phyloP scores from a whole-genome alignment of 1,139 yeast genomes.

The Pichia sp. region DNA sequence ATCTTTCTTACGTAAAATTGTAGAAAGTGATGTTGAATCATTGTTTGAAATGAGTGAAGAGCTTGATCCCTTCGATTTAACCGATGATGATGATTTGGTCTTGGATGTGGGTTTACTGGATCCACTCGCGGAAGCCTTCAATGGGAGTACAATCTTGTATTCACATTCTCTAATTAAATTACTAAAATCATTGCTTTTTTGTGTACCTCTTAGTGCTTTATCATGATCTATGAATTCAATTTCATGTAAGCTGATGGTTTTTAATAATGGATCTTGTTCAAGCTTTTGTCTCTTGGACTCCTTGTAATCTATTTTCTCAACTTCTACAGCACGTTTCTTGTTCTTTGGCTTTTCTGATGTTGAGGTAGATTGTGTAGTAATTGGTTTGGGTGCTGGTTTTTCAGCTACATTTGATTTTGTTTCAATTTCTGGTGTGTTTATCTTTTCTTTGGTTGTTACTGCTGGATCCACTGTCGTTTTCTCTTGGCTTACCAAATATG shows the following conservation, averaged over 20 bases:
- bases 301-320: constrained; percentile 17
- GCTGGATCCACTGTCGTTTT: not conserved
- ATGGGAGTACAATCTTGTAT: constrained; percentile 38
- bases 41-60: constrained; percentile 5
- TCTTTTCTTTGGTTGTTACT: not conserved
- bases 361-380: not conserved
- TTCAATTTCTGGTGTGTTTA: not conserved
- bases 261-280: constrained; percentile 50
- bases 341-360: not conserved
- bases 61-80: constrained; percentile 7
- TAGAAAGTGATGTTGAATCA: constrained; percentile 6
- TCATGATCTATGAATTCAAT: constrained; percentile 71
- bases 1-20: constrained; percentile 40
- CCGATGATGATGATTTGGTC: constrained; percentile 37
- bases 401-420: not conserved
- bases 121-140: not conserved
- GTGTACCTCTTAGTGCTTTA: constrained; percentile 66
- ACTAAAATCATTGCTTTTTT: constrained; percentile 63
- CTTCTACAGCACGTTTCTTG: constrained; percentile 7
- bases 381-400: not conserved
- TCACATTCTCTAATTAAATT: constrained; percentile 70
- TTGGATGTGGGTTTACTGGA: constrained; percentile 30
- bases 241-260: constrained; percentile 52
- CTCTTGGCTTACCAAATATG: constrained; percentile 35
- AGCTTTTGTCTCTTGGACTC: constrained; percentile 23